Percentiles rank a stretch among this genome's conserved stretches.
These are phyloP conservation scores for Parietaria judaica DNA, from an alignment of 306 rosid species.

Conservation along the genomic window DNA sequence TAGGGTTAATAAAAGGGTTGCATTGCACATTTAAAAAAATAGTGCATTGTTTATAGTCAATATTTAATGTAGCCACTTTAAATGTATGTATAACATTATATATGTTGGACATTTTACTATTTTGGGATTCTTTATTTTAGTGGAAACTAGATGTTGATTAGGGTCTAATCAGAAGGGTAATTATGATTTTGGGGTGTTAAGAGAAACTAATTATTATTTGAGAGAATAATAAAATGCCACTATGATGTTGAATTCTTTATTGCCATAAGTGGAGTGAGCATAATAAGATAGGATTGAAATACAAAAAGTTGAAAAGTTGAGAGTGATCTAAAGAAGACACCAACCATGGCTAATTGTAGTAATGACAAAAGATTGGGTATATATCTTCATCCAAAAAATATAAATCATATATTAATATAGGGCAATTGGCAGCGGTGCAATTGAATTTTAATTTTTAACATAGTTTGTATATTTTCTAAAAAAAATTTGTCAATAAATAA, in stretches of 20 bases:
- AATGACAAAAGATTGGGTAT: not conserved
- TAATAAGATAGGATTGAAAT: not conserved
- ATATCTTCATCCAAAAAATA: too few species aligned
- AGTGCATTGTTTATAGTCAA: not conserved
- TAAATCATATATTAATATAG: too few species aligned
- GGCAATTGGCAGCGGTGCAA: too few species aligned
- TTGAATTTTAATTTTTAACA: too few species aligned
- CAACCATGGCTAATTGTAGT: not conserved
- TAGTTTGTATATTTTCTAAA: too few species aligned
- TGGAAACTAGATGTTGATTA: not conserved
- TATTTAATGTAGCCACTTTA: not conserved
- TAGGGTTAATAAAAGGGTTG: not conserved
- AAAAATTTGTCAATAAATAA: too few species aligned
- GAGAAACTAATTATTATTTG: too few species aligned
- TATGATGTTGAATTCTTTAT: not conserved
- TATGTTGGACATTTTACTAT: too few species aligned
- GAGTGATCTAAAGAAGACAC: constrained; percentile 1
- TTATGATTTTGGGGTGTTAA: too few species aligned
- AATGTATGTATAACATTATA: too few species aligned
- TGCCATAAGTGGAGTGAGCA: not conserved
- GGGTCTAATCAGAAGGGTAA: not conserved
- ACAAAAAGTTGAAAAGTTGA: not conserved
- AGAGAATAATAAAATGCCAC: not conserved
- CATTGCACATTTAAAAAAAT: too few species aligned
- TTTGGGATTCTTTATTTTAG: too few species aligned